A percentile compares a stretch with the other conserved stretches of the same genome.
Evolutionary conservation across 2,329 filamentous ascomycete species (phyloP).

Genomic region (Colletotrichum tamarilloi): DNA sequence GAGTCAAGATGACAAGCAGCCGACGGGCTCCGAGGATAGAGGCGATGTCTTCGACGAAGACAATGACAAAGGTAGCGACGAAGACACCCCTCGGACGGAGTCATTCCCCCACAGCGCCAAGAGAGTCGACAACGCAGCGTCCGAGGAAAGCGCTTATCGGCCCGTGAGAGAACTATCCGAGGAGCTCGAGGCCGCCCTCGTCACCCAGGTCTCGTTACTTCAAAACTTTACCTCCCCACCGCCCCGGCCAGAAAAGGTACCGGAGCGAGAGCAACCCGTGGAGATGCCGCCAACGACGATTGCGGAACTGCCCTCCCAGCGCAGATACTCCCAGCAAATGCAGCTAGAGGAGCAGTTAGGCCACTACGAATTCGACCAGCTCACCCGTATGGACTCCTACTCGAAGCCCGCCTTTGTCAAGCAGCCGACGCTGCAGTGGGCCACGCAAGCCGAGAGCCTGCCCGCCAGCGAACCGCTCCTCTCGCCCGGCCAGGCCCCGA

Average conservation of each 20-base stretch:
- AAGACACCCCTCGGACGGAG: neutral
- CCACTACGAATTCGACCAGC: constrained; percentile 23
- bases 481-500: constrained; percentile 26
- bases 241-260: constrained; percentile 14
- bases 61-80: neutral
- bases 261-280: constrained; percentile 1
- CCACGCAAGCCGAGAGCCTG: constrained; percentile 3
- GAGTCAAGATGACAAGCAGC: constrained; percentile 22
- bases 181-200: constrained; percentile 25
- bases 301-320: constrained; percentile 26
- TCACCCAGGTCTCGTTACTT: constrained; percentile 22
- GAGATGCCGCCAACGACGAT: constrained; percentile 15
- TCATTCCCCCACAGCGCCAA: constrained; percentile 7
- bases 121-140: neutral
- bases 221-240: constrained; percentile 13
- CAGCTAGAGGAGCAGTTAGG: constrained; percentile 16
- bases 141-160: neutral
- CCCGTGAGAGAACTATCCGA: constrained; percentile 8
- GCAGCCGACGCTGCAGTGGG: constrained; percentile 17
- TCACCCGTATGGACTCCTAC: constrained; percentile 8
- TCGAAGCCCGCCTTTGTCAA: constrained; percentile 8
- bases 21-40: neutral
- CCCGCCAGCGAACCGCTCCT: constrained; percentile 10
- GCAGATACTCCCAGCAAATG: constrained; percentile 18
- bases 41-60: neutral